Percentiles rank a stretch among this genome's conserved stretches.
These are phyloP conservation scores for Erysimum cheiranthoides DNA, from an alignment of 345 rosid species.

Conservation along the genomic window DNA sequence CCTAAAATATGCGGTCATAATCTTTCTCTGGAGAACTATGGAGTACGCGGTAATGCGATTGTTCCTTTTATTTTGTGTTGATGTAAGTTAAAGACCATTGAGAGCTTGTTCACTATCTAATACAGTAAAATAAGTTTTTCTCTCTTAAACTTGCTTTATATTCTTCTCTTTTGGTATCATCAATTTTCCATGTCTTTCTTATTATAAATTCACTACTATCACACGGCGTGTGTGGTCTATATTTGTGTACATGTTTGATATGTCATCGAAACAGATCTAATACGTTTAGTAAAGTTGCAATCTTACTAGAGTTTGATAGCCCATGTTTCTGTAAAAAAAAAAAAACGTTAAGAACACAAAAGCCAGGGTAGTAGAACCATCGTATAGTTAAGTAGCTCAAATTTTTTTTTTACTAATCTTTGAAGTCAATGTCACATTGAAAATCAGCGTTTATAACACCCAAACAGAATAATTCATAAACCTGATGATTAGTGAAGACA, in stretches of 20 bases:
- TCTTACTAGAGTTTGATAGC: no score
- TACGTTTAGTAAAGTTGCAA: no score
- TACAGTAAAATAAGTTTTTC: constrained; percentile 26
- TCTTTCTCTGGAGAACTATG: constrained; percentile 7
- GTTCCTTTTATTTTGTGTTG: constrained; percentile 6
- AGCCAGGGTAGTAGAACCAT: background rate
- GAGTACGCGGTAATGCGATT: constrained; percentile 5
- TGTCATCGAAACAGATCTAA: no score
- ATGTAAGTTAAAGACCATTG: constrained; percentile 32
- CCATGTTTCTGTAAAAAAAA: no score
- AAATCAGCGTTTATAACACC: background rate
- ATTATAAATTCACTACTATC: no score
- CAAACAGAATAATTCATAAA: background rate
- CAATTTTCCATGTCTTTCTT: background rate
- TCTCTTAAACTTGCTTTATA: background rate
- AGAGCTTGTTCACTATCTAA: constrained; percentile 31
- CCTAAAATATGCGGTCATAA: constrained; percentile 3
- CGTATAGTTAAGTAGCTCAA: background rate
- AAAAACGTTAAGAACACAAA: no score
- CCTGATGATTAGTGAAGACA: background rate
- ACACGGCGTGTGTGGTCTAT: no score
- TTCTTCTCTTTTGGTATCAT: background rate
- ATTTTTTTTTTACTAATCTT: background rate
- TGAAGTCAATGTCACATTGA: background rate
- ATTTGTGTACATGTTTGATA: no score